Evolutionary conservation across 2,329 filamentous ascomycete genomes (phyloP).

Genomic region (Esteya vermicola): DNA sequence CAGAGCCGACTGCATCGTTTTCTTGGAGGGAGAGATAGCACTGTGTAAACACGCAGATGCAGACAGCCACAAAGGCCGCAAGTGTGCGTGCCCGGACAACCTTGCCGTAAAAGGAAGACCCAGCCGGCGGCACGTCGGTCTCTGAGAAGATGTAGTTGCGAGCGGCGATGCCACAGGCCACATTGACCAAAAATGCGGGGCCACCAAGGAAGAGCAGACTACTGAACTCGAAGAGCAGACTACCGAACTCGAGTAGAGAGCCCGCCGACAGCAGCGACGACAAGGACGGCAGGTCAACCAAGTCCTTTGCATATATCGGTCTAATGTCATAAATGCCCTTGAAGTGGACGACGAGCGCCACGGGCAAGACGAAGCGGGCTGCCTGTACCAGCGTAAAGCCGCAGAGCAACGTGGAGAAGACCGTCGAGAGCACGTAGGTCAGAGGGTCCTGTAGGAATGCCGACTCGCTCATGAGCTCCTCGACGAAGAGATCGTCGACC

Average conservation of each 20-base stretch:
- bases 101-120: conserved; percentile 15
- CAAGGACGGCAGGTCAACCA: conserved; percentile 26
- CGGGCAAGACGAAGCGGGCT: conserved; percentile 56
- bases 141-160: conserved; percentile 59
- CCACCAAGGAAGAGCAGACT: conserved; percentile 33
- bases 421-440: conserved; percentile 38
- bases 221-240: not conserved
- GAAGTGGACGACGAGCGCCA: conserved; percentile 63
- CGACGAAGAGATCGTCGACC: not conserved
- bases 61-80: conserved; percentile 42
- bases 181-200: conserved; percentile 28
- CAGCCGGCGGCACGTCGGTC: conserved; percentile 29
- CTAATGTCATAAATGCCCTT: conserved; percentile 54
- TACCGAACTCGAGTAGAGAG: not conserved
- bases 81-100: conserved; percentile 51
- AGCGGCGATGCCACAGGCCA: conserved; percentile 52
- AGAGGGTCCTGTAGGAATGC: not conserved
- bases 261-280: conserved; percentile 30
- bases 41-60: conserved; percentile 46
- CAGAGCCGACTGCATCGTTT: conserved; percentile 55
- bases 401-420: conserved; percentile 62
- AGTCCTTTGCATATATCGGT: too few species aligned
- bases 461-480: not conserved
- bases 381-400: conserved; percentile 56
- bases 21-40: conserved; percentile 53